Conservation (phyloP, 257 asterid genomes). For the Solanum megistacrolobum region DNA sequence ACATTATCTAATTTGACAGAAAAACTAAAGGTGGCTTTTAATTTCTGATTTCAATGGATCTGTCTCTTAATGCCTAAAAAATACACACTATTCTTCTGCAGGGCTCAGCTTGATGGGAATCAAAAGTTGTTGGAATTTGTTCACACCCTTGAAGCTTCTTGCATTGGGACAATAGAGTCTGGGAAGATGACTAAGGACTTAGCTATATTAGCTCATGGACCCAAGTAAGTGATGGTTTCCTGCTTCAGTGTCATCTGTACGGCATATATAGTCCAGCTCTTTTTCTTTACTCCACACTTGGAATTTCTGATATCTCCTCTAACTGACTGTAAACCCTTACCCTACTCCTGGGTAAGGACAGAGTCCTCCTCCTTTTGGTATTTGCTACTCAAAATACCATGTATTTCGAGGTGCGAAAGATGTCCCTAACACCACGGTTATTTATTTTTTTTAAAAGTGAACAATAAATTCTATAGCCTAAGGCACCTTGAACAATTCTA, state of each 20-base stretch:
- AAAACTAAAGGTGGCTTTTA: neutral
- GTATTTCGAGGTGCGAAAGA: neutral
- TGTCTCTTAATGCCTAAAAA: neutral
- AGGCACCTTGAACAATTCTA: neutral
- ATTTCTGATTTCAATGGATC: neutral
- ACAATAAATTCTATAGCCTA: neutral
- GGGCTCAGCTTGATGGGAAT: conserved; percentile 80
- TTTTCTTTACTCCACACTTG: neutral
- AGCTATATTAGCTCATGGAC: conserved; percentile 67
- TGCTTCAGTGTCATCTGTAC: neutral
- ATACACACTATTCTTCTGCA: conserved; percentile 2
- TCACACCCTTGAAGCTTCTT: conserved; percentile 73
- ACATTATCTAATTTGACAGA: neutral
- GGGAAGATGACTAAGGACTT: conserved; percentile 97
- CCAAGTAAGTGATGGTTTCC: conserved; percentile 49
- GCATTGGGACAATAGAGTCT: conserved; percentile 73
- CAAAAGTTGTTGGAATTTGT: conserved; percentile 55
- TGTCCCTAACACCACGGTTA: neutral
- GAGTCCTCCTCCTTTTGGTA: neutral
- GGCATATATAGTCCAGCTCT: neutral
- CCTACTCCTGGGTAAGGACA: neutral
- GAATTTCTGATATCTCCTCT: neutral
- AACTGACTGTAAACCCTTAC: neutral
- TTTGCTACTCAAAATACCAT: neutral
- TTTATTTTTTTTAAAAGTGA: neutral